Percentiles rank a stretch among this genome's conserved stretches.
These are phyloP conservation scores for Passalora sequoiae DNA, from an alignment of 2,329 filamentous ascomycete genomes.

Conservation along the genomic window DNA sequence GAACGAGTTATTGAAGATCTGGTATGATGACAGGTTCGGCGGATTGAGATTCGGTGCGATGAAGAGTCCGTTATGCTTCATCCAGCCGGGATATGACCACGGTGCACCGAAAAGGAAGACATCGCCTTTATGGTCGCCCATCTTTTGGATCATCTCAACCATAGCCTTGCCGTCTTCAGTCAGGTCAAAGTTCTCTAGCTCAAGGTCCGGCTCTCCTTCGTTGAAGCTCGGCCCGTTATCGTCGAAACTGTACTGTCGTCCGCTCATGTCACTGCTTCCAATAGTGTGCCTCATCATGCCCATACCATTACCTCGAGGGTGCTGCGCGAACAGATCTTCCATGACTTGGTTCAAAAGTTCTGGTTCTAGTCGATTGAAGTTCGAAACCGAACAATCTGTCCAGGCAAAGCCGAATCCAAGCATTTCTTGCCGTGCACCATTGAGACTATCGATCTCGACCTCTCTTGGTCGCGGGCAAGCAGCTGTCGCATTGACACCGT, in stretches of 20 bases:
- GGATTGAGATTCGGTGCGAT: constrained; percentile 23
- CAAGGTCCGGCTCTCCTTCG: constrained; percentile 31
- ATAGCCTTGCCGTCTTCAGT: constrained; percentile 36
- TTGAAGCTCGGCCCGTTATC: constrained; percentile 33
- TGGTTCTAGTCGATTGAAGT: constrained; percentile 33
- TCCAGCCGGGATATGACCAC: constrained; percentile 40
- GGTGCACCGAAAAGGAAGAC: constrained; percentile 36
- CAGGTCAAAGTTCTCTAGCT: constrained; percentile 31
- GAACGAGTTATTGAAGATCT: constrained; percentile 33
- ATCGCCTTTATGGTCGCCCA: constrained; percentile 34
- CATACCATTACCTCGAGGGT: constrained; percentile 33
- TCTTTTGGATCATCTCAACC: constrained; percentile 35
- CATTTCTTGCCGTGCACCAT: constrained; percentile 25
- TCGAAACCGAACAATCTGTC: constrained; percentile 37
- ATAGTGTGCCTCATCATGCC: constrained; percentile 40
- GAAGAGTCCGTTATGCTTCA: constrained; percentile 37
- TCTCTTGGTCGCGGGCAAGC: constrained; percentile 8
- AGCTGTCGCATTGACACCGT: constrained; percentile 8
- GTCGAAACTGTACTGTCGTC: constrained; percentile 36
- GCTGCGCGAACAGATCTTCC: constrained; percentile 32
- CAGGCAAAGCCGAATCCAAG: constrained; percentile 39
- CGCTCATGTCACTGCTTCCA: constrained; percentile 35
- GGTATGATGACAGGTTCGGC: constrained; percentile 12
- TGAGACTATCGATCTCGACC: constrained; percentile 16
- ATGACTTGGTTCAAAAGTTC: constrained; percentile 31